Evolutionary conservation across 495 filamentous ascomycete species (phyloP).

Genomic region (Astrocystis sublimbata): DNA sequence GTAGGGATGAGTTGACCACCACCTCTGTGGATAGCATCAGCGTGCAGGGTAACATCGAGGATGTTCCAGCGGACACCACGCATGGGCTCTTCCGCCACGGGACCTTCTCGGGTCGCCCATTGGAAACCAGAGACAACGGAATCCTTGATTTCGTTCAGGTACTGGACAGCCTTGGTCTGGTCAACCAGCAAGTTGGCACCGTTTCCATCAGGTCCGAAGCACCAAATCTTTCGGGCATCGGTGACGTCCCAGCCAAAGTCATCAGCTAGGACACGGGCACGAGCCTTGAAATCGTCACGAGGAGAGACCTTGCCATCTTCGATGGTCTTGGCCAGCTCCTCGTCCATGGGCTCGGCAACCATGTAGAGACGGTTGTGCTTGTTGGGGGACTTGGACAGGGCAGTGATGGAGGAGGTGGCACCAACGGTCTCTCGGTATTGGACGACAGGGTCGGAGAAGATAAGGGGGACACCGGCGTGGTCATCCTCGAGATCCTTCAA

Average conservation of each 20-base stretch:
- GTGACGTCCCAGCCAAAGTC: conserved; percentile 99
- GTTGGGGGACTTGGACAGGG: conserved; percentile 99
- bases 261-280: conserved; percentile 94
- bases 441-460: conserved; percentile 95
- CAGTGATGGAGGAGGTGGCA: conserved; percentile 82
- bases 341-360: conserved; percentile 80
- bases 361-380: conserved; percentile 99
- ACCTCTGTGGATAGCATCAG: conserved; percentile 99
- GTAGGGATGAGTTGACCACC: conserved; percentile 99
- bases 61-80: conserved; percentile 96
- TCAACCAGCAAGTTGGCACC: conserved; percentile 98
- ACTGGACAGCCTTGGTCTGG: conserved; percentile 99
- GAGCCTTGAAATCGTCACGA: conserved; percentile 98
- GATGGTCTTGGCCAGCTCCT: conserved; percentile 89
- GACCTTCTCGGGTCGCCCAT: conserved; percentile 98
- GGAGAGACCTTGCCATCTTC: conserved; percentile 89
- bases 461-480: conserved; percentile 96
- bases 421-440: conserved; percentile 95
- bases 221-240: conserved; percentile 99
- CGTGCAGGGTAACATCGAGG: conserved; percentile 98
- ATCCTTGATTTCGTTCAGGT: conserved; percentile 99
- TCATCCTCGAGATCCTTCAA: conserved; percentile 99
- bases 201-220: conserved; percentile 96
- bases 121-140: conserved; percentile 99
- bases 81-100: conserved; percentile 97